Conservation (phyloP, 257 asterid species). For the Penstemon newberryi region DNA sequence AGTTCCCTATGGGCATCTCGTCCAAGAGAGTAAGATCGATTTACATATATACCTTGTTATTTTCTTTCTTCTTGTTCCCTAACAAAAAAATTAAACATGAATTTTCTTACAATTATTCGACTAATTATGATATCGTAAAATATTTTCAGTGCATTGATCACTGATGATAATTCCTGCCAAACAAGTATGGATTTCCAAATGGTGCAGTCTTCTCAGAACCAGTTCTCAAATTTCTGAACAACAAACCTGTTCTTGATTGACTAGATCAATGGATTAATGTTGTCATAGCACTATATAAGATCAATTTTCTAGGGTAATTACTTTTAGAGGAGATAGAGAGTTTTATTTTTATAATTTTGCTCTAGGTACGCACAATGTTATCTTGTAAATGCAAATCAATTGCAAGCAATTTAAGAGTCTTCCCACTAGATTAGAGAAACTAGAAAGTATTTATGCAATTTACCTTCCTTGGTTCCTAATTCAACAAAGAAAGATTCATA, state of each 20-base stretch:
- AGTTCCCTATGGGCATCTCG: conserved; percentile 95
- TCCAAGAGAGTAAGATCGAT: conserved; percentile 75
- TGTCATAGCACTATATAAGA: conserved; percentile 20
- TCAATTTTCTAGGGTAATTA: conserved; percentile 19
- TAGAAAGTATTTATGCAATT: neutral
- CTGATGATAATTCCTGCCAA: conserved; percentile 72
- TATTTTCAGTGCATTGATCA: conserved; percentile 52
- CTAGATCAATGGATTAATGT: conserved; percentile 27
- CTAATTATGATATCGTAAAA: no score
- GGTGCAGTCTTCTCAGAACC: conserved; percentile 66
- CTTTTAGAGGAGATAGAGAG: conserved; percentile 33
- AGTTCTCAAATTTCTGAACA: conserved; percentile 69
- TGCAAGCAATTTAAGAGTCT: conserved; percentile 32
- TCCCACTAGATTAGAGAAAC: conserved; percentile 1
- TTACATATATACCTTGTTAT: no score
- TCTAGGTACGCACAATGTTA: conserved; percentile 27
- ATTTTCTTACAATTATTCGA: neutral
- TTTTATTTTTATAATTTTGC: conserved; percentile 30
- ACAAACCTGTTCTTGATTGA: conserved; percentile 18
- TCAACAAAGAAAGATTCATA: neutral
- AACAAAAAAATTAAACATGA: no score
- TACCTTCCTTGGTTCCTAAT: neutral
- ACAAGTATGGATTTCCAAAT: conserved; percentile 67
- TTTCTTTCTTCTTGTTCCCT: neutral
- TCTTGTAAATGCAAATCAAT: conserved; percentile 50